Evolutionary conservation across 495 filamentous ascomycete genomes (phyloP), one percentile per base, ranked within the genome.

Genomic region (Parathielavia hyrcaniae): DNA sequence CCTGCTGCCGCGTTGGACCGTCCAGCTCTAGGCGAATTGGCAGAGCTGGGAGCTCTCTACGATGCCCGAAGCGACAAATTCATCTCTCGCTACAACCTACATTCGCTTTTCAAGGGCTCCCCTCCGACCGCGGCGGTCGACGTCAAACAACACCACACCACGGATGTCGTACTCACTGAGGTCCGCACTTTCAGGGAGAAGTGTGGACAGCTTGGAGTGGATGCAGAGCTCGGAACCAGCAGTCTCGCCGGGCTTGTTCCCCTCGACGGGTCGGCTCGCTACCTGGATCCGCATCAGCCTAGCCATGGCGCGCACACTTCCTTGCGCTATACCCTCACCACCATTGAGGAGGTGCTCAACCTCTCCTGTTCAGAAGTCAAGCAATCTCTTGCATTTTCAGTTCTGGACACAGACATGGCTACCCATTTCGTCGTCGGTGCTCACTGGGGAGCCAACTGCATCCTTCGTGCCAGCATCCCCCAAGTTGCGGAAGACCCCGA

Each of bases 21-120:
- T 23, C 51, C 38, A 30, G 51, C 51, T 3, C 17, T 53, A 39
- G 51, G 51, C 38, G 38, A 53, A 22, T 3, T 6, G 11, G 51
- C 51, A 6, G 1, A 39, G 11, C 38, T 53, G 7, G 51, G 51
- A 13, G 17, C 36, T 8, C 51, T 53, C 12, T 53, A 53, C 23
- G 51, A 53, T 53, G 51, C 51, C 23, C 36, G 51, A 26, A 53
- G 4, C 19, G 51, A 53, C 38, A 43, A 11, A 1, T 53, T 53
- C 12, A 0, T 53, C 23, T n/a, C 19, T 9, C 23, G 13, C n/a
- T n/a, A n/a, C n/a, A n/a, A n/a, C n/a, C n/a, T n/a, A n/a, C n/a
- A n/a, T 13, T 44, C 51, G 6, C 36, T 53, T 5, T 43, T 53
- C 23, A 53, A 44, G 14, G 20, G n/a, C 10, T 19, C 22, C 1